These are phyloP conservation scores for Parietaria judaica DNA, from an alignment of 306 rosid species.

Conservation along the genomic window DNA sequence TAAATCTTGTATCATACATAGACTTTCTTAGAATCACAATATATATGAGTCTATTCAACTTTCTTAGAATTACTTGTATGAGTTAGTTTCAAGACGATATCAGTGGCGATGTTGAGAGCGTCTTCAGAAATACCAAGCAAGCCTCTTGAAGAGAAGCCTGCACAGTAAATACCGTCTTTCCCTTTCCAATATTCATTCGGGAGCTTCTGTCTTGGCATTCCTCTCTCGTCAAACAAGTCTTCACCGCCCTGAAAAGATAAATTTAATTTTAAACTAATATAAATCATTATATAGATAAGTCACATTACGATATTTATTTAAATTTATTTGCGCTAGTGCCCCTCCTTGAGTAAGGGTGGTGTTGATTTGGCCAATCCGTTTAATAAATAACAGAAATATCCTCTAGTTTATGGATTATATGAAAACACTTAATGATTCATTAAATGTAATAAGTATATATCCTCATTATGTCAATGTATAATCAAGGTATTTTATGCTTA, in stretches of 20 bases:
- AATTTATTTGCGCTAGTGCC: too few relatives aligned
- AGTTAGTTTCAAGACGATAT: not conserved
- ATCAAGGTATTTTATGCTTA: constrained; percentile 2
- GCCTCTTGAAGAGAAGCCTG: constrained; percentile 47
- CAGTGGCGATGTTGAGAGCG: not conserved
- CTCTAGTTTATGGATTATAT: not conserved
- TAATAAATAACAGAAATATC: too few relatives aligned
- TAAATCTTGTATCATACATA: too few relatives aligned
- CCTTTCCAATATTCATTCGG: constrained; percentile 58
- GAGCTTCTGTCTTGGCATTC: constrained; percentile 29
- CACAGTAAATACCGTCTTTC: constrained; percentile 45
- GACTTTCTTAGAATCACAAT: too few relatives aligned
- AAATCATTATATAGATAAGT: too few relatives aligned
- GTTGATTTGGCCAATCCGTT: too few relatives aligned
- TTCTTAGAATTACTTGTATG: too few relatives aligned
- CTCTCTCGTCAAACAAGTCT: constrained; percentile 38
- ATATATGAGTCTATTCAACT: too few relatives aligned
- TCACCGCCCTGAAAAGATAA: constrained; percentile 32
- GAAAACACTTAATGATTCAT: not conserved
- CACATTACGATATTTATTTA: not conserved
- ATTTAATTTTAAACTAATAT: too few relatives aligned
- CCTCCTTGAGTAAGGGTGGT: too few relatives aligned
- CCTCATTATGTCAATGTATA: too few relatives aligned
- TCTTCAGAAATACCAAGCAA: not conserved
- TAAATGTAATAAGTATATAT: not conserved